Conservation (phyloP, 169 alveolate species). For the Eimeria brunetti region DNA sequence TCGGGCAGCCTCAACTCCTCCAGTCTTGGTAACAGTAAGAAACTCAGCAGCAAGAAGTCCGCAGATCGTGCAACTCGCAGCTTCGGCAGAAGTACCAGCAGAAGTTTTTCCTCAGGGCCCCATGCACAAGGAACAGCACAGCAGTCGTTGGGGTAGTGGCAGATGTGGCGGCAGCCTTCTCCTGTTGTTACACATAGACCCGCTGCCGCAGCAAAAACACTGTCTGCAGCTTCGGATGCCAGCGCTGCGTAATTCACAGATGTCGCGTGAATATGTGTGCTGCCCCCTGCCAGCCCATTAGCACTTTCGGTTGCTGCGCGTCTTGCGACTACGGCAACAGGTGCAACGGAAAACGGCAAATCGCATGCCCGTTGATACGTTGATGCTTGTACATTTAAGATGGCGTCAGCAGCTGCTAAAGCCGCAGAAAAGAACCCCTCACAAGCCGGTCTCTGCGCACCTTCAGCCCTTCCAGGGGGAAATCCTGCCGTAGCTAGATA, state of each 20-base stretch:
- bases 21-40: conserved; percentile 46
- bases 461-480: conserved; percentile 24
- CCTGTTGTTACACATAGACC: conserved; percentile 53
- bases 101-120: conserved; percentile 41
- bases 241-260: not conserved
- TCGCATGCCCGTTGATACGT: not conserved
- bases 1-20: conserved; percentile 68
- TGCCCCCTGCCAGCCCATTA: not conserved
- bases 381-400: not conserved
- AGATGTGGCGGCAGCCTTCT: conserved; percentile 44
- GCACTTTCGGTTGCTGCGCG: not conserved
- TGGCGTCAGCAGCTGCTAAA: conserved; percentile 49
- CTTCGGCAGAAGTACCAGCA: conserved; percentile 40
- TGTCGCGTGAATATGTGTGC: not conserved
- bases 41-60: conserved; percentile 44
- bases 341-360: not conserved
- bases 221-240: conserved; percentile 26
- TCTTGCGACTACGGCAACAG: not conserved
- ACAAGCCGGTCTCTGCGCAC: not conserved
- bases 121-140: conserved; percentile 69
- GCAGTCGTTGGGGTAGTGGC: conserved; percentile 30
- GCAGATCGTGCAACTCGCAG: conserved; percentile 48
- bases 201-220: conserved; percentile 63
- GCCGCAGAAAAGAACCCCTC: conserved; percentile 36
- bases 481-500: not conserved